These are phyloP conservation scores for Zopfochytrium polystomum DNA, from an alignment of 371 early-diverging fungal genomes.

Conservation along the genomic window DNA sequence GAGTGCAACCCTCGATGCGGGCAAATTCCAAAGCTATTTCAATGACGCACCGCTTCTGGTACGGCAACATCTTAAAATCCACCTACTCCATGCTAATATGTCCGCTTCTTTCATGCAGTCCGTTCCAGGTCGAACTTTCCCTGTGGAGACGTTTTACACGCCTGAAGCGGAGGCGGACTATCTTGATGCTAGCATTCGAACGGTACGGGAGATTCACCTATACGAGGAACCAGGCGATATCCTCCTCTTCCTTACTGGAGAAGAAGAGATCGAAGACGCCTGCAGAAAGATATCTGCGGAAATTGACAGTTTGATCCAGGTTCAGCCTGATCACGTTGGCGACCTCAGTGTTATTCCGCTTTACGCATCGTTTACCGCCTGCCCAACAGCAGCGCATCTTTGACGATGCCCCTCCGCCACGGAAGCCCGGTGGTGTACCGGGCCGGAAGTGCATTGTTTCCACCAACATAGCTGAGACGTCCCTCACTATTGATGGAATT, in stretches of 20 bases:
- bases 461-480: constrained; percentile 95
- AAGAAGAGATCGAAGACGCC: constrained; percentile 96
- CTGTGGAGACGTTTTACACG: constrained; percentile 91
- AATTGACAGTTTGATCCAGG: constrained; percentile 74
- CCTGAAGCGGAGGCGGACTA: constrained; percentile 95
- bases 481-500: constrained; percentile 71
- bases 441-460: constrained; percentile 83
- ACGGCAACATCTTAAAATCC: background rate
- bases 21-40: constrained; percentile 88
- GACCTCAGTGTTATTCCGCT: constrained; percentile 92
- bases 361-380: constrained; percentile 89
- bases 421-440: constrained; percentile 41
- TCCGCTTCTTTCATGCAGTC: constrained; percentile 87
- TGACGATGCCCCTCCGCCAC: constrained; percentile 81
- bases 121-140: constrained; percentile 94
- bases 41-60: constrained; percentile 37
- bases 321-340: constrained; percentile 85
- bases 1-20: constrained; percentile 96
- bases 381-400: constrained; percentile 94
- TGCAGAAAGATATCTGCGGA: constrained; percentile 84
- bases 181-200: constrained; percentile 86
- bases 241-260: constrained; percentile 96
- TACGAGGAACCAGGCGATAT: constrained; percentile 96
- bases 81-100: constrained; percentile 15
- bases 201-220: constrained; percentile 95